These are phyloP conservation scores for Fusarium sp. DNA, from an alignment of 2,329 filamentous ascomycete genomes.

Conservation along the genomic window DNA sequence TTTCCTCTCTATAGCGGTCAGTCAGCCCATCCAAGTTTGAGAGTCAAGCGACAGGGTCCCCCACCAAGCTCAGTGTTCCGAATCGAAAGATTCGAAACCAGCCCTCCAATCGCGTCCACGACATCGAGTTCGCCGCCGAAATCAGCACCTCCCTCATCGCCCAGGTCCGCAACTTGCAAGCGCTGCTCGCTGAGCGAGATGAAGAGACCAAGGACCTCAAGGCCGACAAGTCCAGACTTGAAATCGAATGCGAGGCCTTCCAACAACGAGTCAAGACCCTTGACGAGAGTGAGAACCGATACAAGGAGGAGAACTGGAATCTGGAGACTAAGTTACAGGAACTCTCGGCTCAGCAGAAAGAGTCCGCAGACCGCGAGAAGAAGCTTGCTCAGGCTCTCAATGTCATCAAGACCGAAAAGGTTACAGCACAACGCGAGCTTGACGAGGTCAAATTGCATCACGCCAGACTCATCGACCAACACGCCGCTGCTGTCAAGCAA, in stretches of 20 bases:
- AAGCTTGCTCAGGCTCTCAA: constrained; percentile 81
- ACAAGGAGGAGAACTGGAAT: constrained; percentile 99
- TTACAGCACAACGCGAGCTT: constrained; percentile 81
- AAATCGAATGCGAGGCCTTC: constrained; percentile 83
- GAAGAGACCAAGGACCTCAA: constrained; percentile 83
- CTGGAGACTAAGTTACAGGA: constrained; percentile 94
- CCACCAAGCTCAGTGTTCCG: constrained; percentile 88
- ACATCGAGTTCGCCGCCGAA: constrained; percentile 98
- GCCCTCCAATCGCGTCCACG: constrained; percentile 86
- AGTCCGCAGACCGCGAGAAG: constrained; percentile 84
- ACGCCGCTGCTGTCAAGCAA: constrained; percentile 79
- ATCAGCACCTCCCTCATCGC: constrained; percentile 94
- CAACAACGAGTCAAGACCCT: constrained; percentile 83
- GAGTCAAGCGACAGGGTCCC: constrained; percentile 85
- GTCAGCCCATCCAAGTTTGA: constrained; percentile 83
- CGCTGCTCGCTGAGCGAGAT: constrained; percentile 86
- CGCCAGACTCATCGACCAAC: constrained; percentile 84
- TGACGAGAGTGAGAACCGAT: constrained; percentile 94
- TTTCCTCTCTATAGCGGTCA: constrained; percentile 65
- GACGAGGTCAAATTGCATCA: constrained; percentile 89
- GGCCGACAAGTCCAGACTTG: constrained; percentile 80
- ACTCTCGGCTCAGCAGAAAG: constrained; percentile 77
- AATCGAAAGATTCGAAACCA: constrained; percentile 93
- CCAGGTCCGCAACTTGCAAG: constrained; percentile 93
- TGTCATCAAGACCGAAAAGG: constrained; percentile 79